Base-by-base conservation (phyloP, 169 alveolate genomes). In the Blepharisma undulans region DNA sequence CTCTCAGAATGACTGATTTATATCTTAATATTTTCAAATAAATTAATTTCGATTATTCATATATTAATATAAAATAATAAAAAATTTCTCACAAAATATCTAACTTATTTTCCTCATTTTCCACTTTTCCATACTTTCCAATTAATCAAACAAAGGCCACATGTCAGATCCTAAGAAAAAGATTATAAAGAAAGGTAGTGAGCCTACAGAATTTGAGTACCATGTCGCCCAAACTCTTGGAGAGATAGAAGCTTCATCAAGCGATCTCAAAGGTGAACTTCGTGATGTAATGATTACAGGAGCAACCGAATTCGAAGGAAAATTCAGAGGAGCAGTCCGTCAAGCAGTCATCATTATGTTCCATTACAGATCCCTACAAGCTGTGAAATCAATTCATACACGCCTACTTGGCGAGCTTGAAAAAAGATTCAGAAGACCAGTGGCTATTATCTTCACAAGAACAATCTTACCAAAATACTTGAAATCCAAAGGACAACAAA, bases 371-470 rank as follows among this genome's bases (percentile, higher is more conserved):
- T 98, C 97, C 89, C 91, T 91, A 85, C 95, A 95, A 76, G 93
- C 96, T 87, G 98, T 98, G 72, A 94, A 98, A 85, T 95, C 95
- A 88, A 94, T 98, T 72, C 99, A 98, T 85, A 98, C 98, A 32
- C 93, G 99, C 84, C 96, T 98, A 74, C 95, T 98, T 60, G 94
- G 95, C 89, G 99, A 98, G 87, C 97, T 98, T 76, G 99, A 98
- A 95, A 97, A 97, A 96, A 98, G 98, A 93, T 96, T 98, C 94
- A 98, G 98, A 93, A 96, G 97, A 94, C 98, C 98, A 89, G 99
- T 98, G 71, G 99, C 98, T 66, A 93, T 98, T 76, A 94, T 98
- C 33, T 99, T 99, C 82, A 97, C 95, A 92, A 93, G 99, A 90
- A 93, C 96, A 27, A 98, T 98, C 90, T 90, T 98, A 76, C 97